Base-by-base conservation (phyloP, 495 filamentous ascomycete genomes). In the Penicillium alfredii region DNA sequence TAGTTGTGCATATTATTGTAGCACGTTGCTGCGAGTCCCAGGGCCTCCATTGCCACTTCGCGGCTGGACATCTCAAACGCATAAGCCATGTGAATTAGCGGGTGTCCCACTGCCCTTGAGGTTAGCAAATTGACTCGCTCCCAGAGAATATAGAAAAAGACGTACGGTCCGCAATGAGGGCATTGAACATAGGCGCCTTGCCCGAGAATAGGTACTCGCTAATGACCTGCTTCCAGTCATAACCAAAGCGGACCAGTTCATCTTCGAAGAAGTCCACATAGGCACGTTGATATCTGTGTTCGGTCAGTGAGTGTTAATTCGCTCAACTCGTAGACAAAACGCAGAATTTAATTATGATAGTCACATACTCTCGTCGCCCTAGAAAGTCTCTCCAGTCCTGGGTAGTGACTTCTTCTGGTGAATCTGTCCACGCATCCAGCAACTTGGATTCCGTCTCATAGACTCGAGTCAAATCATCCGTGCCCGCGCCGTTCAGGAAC, bases 181-280 rank as follows among this genome's bases (percentile, higher is more conserved):
- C 73, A 61, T 87, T 84, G 40, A 93, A 74, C 29, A 96, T 55
- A 1, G 89, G 89, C 51, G 86, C 66, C 19, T 84, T 68, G 7
- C 84, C 89, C 9, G 72, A 60, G 36, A 87, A 83, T 20, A 96
- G 49, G 49, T 84, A 94, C 33, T 92, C 76, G 3, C 74, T 64
- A 2, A 93, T 66, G 4, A 94, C 75, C 23, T 66, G 59, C 52
- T 82, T 86, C 89, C 89, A 96, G 56, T 92, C 76, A 60, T 94
- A 96, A 23, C 74, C 70, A 35, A 79, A 69, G 18, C 73, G 72
- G 4, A 82, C 86, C 27, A 96, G 61, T 41, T 84, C 73, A 56
- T 96, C 89, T 53, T 95, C 89, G 50, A 92, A 96, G 49, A 88
- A 93, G 55, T 96, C 86, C 12, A 96, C 64, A 52, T 80, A 96